These are phyloP conservation scores for Corniculantispora saksenae DNA, from an alignment of 2,329 filamentous ascomycete genomes.

Conservation along the genomic window DNA sequence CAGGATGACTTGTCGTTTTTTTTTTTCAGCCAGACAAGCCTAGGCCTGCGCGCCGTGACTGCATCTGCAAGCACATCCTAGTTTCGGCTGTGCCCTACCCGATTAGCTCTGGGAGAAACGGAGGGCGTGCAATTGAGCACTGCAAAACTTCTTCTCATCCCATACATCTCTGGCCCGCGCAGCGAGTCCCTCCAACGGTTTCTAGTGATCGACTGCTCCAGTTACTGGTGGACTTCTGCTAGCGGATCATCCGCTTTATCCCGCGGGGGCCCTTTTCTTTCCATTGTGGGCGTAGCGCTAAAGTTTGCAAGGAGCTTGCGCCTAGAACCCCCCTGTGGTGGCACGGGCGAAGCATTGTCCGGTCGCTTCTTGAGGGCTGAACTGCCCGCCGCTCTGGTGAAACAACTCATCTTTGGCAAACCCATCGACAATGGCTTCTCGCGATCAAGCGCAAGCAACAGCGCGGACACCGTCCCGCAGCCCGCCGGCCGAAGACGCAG, in stretches of 20 bases:
- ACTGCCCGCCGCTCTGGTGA: not conserved
- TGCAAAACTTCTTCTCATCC: not conserved
- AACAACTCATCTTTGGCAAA: not conserved
- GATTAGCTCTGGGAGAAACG: not conserved
- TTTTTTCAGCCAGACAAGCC: conserved; percentile 2
- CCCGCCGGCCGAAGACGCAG: not conserved
- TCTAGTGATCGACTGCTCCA: not conserved
- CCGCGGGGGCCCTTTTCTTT: not conserved
- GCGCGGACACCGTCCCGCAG: not conserved
- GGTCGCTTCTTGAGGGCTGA: not conserved
- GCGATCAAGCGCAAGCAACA: not conserved
- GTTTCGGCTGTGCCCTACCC: conserved; percentile 7
- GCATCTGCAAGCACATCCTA: not conserved
- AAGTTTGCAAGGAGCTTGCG: not conserved
- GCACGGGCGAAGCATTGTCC: not conserved
- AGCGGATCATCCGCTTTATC: not conserved
- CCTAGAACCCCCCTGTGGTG: not conserved
- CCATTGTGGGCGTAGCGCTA: not conserved
- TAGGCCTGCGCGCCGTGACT: not conserved
- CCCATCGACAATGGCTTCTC: not conserved
- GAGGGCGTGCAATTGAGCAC: not conserved
- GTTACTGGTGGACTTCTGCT: not conserved
- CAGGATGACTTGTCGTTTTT: conserved; percentile 6
- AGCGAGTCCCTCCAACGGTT: not conserved
- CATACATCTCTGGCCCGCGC: not conserved